Evolutionary conservation across 345 rosid species (phyloP).

Genomic region (Rhodamnia argentea): DNA sequence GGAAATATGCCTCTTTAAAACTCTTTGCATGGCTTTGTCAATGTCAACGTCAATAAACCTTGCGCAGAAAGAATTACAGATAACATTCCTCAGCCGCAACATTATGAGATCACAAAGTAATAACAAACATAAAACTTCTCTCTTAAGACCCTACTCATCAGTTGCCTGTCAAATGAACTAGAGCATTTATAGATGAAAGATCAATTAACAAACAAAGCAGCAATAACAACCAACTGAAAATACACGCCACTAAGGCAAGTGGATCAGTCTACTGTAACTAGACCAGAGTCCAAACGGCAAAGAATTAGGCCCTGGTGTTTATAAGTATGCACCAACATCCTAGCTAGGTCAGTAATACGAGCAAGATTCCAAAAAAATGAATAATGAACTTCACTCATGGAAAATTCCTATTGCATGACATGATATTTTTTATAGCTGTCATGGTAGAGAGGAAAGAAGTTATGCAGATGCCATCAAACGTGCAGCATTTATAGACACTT

Average conservation of each 20-base stretch:
- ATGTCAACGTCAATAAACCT: constrained; percentile 82
- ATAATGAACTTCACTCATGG: background rate
- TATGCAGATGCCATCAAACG: background rate
- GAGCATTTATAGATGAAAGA: background rate
- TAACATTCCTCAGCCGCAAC: background rate
- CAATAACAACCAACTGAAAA: background rate
- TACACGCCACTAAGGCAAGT: background rate
- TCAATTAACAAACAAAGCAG: background rate
- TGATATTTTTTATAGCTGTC: background rate
- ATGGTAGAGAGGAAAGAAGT: background rate
- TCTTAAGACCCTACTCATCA: background rate
- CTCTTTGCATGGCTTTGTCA: constrained; percentile 68
- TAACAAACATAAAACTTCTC: background rate
- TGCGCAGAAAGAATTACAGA: background rate
- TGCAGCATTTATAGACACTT: background rate
- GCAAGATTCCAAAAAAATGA: background rate
- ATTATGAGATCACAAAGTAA: background rate
- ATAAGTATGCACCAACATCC: background rate
- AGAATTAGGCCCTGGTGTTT: background rate
- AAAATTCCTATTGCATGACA: background rate
- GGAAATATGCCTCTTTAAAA: constrained; percentile 62
- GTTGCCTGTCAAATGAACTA: background rate
- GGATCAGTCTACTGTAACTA: background rate
- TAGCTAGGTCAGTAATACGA: background rate
- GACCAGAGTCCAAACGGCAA: background rate